Percentiles rank a stretch among this genome's conserved stretches.
These are phyloP conservation scores for Juglanconis sp. DNA, from an alignment of 2,329 filamentous ascomycete genomes.

Conservation along the genomic window DNA sequence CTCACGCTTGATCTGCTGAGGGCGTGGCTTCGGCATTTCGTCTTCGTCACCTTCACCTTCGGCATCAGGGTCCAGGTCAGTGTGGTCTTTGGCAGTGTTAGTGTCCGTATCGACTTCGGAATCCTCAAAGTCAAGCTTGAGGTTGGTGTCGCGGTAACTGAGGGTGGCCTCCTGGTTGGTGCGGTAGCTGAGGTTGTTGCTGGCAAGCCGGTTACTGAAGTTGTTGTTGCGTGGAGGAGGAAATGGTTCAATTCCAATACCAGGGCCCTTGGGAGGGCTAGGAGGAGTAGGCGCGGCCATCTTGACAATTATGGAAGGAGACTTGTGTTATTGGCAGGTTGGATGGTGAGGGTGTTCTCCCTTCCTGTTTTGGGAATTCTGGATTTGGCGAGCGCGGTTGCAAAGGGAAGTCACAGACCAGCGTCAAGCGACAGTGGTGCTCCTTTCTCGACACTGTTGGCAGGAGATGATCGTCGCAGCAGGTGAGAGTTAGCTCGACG, in stretches of 20 bases:
- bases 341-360: neutral
- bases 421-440: too few relatives aligned
- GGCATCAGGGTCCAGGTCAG: neutral
- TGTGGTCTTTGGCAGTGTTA: neutral
- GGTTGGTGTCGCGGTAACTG: neutral
- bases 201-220: neutral
- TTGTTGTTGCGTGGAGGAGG: neutral
- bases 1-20: conserved; percentile 36
- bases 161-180: neutral
- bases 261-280: neutral
- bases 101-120: neutral
- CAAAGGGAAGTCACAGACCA: too few relatives aligned
- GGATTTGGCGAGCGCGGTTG: neutral
- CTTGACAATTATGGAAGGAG: neutral
- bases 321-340: neutral
- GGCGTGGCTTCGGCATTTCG: conserved; percentile 35
- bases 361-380: neutral
- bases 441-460: too few relatives aligned
- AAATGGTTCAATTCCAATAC: neutral
- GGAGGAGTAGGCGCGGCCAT: neutral
- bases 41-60: conserved; percentile 2
- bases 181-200: neutral
- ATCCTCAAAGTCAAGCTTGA: neutral
- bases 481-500: too few relatives aligned
- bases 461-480: too few relatives aligned